Evolutionary conservation across 2,329 filamentous ascomycete genomes (phyloP), one percentile per base, ranked within the genome.

Genomic region (Aureobasidium leucospermi): DNA sequence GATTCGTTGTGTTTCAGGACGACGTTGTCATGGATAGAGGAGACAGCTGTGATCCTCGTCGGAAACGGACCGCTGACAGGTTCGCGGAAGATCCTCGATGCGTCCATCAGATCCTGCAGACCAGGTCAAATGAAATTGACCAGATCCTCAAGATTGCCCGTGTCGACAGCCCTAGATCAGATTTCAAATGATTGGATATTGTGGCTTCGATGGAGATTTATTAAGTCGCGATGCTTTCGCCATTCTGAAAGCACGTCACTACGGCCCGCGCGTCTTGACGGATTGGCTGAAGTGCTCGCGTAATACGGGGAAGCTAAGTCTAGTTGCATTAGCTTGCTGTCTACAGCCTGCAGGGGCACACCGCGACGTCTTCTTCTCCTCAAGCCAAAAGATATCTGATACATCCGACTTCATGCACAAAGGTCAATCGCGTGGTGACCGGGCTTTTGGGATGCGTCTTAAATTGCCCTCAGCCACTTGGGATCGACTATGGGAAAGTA

Each of bases 301-400:
- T 58, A 58, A 34, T 31, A 58, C 55, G 55, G 55, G 55, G 55
- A 58, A 58, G 55, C 55, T 58, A 58, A 32, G 23, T 23, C 55
- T 47, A 58, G 55, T 5, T 48, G 55, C 55, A 58, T 58, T 58
- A 58, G 55, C 32, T 29, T 38, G 15, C 19, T 41, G 42, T 58
- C 43, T 39, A 38, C 42, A 47, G 38, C 32, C 42, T 58, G 55
- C 55, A 58, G 55, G 52, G 52, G 52, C 41, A 36, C 4, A 38
- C 52, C 19, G 39, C 51, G 34, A 55, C 51, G 51, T 34, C 39
- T 32, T 46, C 11, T 42, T 46, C 43, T 48, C 43, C 42, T 41
- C 55, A 41, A 31, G 55, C 55, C 43, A 48, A 11, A 58, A 32
- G 43, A 58, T 58, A 47, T 58, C 43, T 58, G 55, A 58, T 58